Evolutionary conservation across 2,329 filamentous ascomycete species (phyloP).

Genomic region (Furcasterigmium furcatum): DNA sequence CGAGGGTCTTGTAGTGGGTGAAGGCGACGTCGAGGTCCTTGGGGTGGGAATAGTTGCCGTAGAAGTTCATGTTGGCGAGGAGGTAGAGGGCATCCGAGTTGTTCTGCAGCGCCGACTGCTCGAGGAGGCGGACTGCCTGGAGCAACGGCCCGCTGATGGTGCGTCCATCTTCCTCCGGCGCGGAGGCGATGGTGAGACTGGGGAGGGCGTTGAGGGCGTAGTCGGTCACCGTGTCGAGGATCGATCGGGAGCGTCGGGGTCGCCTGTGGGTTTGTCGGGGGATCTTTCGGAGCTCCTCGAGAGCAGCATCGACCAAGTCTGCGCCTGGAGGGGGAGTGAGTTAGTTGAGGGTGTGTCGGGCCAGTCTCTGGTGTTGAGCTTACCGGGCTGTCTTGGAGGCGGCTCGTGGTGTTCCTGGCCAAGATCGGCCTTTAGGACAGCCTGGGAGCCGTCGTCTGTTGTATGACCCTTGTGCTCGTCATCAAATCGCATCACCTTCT

Average conservation of each 20-base stretch:
- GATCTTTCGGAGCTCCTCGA: constrained; percentile 46
- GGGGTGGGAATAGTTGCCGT: constrained; percentile 88
- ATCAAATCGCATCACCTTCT: constrained; percentile 29
- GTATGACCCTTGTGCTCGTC: constrained; percentile 22
- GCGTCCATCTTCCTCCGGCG: constrained; percentile 33
- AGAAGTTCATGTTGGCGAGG: constrained; percentile 93
- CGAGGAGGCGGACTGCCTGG: constrained; percentile 49
- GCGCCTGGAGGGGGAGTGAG: no score
- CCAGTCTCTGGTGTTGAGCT: constrained; percentile 9
- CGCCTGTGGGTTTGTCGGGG: constrained; percentile 40
- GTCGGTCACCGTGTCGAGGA: constrained; percentile 39
- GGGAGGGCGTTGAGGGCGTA: constrained; percentile 47
- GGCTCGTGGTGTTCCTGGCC: constrained; percentile 17
- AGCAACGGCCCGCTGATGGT: constrained; percentile 39
- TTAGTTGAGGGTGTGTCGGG: no score
- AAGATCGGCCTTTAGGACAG: constrained; percentile 24
- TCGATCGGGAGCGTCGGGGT: constrained; percentile 36
- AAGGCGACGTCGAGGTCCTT: constrained; percentile 79
- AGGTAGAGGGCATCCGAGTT: constrained; percentile 85
- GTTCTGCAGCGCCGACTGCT: constrained; percentile 49
- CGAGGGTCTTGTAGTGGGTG: constrained; percentile 74
- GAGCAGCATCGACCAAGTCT: constrained; percentile 50
- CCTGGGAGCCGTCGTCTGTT: constrained; percentile 25
- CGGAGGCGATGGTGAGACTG: constrained; percentile 43
- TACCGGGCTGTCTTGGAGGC: constrained; percentile 33